Evolutionary conservation across 495 filamentous ascomycete species (phyloP).

Genomic region (Hypomontagnella monticulosa): DNA sequence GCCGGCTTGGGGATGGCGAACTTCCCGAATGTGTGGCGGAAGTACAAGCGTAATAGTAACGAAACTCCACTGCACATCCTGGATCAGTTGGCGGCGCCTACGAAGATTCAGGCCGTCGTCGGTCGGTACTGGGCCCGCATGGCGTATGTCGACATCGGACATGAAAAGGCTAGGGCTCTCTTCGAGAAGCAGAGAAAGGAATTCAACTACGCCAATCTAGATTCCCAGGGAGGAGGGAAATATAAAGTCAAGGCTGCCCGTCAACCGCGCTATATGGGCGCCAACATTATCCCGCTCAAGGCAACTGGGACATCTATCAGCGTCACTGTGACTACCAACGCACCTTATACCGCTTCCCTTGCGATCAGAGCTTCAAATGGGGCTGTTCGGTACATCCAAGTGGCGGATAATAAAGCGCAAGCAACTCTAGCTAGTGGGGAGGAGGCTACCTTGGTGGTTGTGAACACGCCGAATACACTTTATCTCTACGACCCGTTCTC

Average conservation of each 20-base stretch:
- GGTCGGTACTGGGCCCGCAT: constrained; percentile 59
- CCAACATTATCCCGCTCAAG: constrained; percentile 57
- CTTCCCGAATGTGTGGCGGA: constrained; percentile 51
- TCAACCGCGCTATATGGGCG: constrained; percentile 56
- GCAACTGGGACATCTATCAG: constrained; percentile 41
- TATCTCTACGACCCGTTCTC: constrained; percentile 56
- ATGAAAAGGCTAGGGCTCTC: constrained; percentile 48
- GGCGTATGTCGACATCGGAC: constrained; percentile 58
- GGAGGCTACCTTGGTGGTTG: constrained; percentile 55
- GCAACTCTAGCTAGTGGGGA: constrained; percentile 45
- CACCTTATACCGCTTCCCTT: constrained; percentile 47
- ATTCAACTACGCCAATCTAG: constrained; percentile 55
- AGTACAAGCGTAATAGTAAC: constrained; percentile 55
- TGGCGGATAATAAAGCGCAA: constrained; percentile 40
- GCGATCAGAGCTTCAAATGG: constrained; percentile 47
- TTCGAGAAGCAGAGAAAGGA: constrained; percentile 45
- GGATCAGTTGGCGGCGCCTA: constrained; percentile 44
- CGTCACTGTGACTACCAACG: constrained; percentile 45
- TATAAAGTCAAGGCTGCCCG: constrained; percentile 55
- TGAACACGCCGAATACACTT: constrained; percentile 52
- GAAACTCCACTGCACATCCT: constrained; percentile 57
- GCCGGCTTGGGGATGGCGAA: constrained; percentile 49
- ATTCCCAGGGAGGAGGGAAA: constrained; percentile 48
- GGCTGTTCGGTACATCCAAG: constrained; percentile 43
- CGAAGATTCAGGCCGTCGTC: constrained; percentile 51